Percentiles rank a stretch among this genome's conserved stretches.
These are phyloP conservation scores for Aspergillus sp. DNA, from an alignment of 2,329 filamentous ascomycete species.

Conservation along the genomic window DNA sequence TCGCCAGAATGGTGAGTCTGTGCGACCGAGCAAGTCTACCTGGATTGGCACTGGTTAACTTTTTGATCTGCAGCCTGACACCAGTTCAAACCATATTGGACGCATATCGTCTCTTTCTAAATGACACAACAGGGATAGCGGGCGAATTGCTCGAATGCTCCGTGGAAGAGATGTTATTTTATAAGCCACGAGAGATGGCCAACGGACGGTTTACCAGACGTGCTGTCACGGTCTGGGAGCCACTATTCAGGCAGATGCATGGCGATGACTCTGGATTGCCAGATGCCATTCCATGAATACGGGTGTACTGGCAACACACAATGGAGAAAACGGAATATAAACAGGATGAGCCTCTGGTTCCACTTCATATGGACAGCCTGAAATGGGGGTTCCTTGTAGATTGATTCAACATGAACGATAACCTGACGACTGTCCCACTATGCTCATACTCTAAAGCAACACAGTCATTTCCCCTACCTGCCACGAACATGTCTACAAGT, in stretches of 20 bases:
- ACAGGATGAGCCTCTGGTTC: too few species aligned
- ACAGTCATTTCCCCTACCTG: too few species aligned
- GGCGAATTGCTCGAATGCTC: slow-evolving; percentile 48
- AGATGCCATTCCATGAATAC: slow-evolving; percentile 32
- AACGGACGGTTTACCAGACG: slow-evolving; percentile 45
- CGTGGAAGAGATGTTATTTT: slow-evolving; percentile 39
- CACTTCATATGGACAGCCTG: too few species aligned
- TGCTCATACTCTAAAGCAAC: too few species aligned
- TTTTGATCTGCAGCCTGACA: slow-evolving; percentile 30
- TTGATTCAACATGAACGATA: too few species aligned
- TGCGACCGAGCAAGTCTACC: neutral
- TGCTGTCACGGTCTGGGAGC: slow-evolving; percentile 50
- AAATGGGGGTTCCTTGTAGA: too few species aligned
- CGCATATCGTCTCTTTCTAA: slow-evolving; percentile 47
- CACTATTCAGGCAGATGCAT: slow-evolving; percentile 46
- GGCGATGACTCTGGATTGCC: slow-evolving; percentile 42
- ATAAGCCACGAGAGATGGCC: slow-evolving; percentile 34
- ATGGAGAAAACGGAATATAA: too few species aligned
- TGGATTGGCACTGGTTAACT: too few species aligned
- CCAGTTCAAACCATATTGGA: slow-evolving; percentile 44
- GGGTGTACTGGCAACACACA: too few species aligned
- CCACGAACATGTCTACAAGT: too few species aligned
- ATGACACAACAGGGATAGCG: slow-evolving; percentile 41
- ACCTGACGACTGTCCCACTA: too few species aligned
- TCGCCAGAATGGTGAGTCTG: slow-evolving; percentile 27